Evolutionary conservation across 768 basidiomycete genomes (phyloP), one percentile per base, ranked within the genome.

Genomic region (Suillus sp.): DNA sequence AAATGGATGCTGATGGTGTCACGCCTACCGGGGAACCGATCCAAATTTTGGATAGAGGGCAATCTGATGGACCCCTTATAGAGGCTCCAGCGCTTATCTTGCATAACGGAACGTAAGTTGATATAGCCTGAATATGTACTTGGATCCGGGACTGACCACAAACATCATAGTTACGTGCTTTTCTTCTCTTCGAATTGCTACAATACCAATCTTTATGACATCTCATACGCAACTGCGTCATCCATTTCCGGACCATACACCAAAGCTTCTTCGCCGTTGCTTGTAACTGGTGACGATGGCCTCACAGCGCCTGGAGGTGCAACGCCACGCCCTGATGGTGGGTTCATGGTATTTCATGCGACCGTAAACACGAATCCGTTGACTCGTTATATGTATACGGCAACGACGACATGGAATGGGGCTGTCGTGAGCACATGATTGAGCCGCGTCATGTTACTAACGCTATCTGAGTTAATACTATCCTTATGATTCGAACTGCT

Each of bases 151-250:
- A 38, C 37, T 47, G 34, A 51, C 47, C 27, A 18, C 59, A 43
- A 14, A 11, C 10, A 30, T 10, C 43, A 40, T 51, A 66, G 69
- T 34, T 72, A 72, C 56, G 64, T 69, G 42, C 62, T 73, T 42
- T 75, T 74, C 62, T 77, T 75, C 67, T 70, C 67, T 50, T 74
- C 72, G 6, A 71, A 72, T 35, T 69, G 71, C 66, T 77, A 73
- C 59, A 65, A 68, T 34, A 65, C 65, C 18, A 56, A 64, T 14
- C 50, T 65, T 4, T 75, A 77, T 45, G 75, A 77, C 56, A 63
- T 74, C 5, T 65, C 67, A 48, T 75, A 77, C 40, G 76, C 75
- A 14, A 70, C 68, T n/a, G 70, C 74, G 13, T 62, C 65, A 14
- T 66, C 62, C 47, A 68, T 73, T 34, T 66, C 72, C 1, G 76